A percentile compares a stretch with the other conserved stretches of the same genome.
Conservation (phyloP, 1,139 yeast genomes). For the Pichia sp. region DNA sequence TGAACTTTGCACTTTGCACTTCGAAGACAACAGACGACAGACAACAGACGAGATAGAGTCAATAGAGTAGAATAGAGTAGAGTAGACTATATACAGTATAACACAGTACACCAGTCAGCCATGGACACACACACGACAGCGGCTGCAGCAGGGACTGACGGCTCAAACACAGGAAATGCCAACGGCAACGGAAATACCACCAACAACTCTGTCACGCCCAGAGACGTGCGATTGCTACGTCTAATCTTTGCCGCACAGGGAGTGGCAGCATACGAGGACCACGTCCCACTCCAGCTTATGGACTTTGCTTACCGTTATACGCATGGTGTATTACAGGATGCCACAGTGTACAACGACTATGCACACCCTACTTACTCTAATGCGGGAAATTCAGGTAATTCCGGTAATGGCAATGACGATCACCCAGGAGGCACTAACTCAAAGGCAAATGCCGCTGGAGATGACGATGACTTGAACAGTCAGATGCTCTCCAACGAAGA, state of each 20-base stretch:
- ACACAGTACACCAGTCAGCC: no score
- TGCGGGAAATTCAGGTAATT: slow-evolving; percentile 28
- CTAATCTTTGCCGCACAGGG: slow-evolving; percentile 91
- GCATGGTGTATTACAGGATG: slow-evolving; percentile 78
- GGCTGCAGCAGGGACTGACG: no score
- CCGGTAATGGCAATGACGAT: neutral
- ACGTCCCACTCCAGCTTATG: slow-evolving; percentile 91
- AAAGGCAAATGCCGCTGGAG: neutral
- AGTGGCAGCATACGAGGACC: slow-evolving; percentile 86
- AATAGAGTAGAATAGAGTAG: no score
- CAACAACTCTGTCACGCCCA: slow-evolving; percentile 36
- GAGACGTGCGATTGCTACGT: slow-evolving; percentile 88
- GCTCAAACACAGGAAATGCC: neutral
- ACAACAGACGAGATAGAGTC: no score
- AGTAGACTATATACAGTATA: no score
- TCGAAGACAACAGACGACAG: no score
- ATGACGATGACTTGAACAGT: slow-evolving; percentile 3
- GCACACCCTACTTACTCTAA: slow-evolving; percentile 37
- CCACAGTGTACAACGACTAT: slow-evolving; percentile 82
- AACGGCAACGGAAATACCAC: neutral
- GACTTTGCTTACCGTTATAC: slow-evolving; percentile 95
- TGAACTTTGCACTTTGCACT: no score
- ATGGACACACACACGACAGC: neutral
- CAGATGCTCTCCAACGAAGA: slow-evolving; percentile 69
- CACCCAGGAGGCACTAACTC: neutral